Percentiles rank a stretch among this genome's conserved stretches.
These are phyloP conservation scores for Neurospora sp. DNA, from an alignment of 495 filamentous ascomycete species.

Conservation along the genomic window DNA sequence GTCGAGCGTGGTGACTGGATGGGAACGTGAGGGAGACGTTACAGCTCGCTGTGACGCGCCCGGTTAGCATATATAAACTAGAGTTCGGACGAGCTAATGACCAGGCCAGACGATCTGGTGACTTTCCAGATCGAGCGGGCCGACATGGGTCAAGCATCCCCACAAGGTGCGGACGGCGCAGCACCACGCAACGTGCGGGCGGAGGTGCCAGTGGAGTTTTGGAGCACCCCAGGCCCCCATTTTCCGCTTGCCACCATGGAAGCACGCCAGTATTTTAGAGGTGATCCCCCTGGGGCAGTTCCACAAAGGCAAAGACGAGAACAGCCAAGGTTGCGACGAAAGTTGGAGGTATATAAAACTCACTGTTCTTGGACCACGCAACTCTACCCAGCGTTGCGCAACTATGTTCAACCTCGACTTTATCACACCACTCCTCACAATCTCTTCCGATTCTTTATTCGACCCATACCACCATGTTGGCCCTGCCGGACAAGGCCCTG, in stretches of 20 bases:
- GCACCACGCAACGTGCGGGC: background rate
- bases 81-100: background rate
- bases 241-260: background rate
- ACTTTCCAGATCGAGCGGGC: background rate
- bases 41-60: slow-evolving; percentile 1
- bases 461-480: slow-evolving; percentile 6
- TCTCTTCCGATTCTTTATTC: slow-evolving; percentile 7
- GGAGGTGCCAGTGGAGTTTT: background rate
- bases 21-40: background rate
- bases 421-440: slow-evolving; percentile 3
- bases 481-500: slow-evolving; percentile 9
- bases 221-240: background rate
- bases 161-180: background rate
- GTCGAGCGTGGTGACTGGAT: slow-evolving; percentile 4
- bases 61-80: slow-evolving; percentile 1
- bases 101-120: background rate
- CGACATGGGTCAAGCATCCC: background rate
- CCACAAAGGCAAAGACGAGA: background rate
- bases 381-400: slow-evolving; percentile 22
- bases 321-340: background rate
- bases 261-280: background rate
- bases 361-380: slow-evolving; percentile 17
- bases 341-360: slow-evolving; percentile 1
- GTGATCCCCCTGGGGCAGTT: background rate
- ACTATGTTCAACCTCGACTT: slow-evolving; percentile 17